phyloP scores from a whole-genome alignment of 257 asterid species.

The Solanum ahanhuiri region DNA sequence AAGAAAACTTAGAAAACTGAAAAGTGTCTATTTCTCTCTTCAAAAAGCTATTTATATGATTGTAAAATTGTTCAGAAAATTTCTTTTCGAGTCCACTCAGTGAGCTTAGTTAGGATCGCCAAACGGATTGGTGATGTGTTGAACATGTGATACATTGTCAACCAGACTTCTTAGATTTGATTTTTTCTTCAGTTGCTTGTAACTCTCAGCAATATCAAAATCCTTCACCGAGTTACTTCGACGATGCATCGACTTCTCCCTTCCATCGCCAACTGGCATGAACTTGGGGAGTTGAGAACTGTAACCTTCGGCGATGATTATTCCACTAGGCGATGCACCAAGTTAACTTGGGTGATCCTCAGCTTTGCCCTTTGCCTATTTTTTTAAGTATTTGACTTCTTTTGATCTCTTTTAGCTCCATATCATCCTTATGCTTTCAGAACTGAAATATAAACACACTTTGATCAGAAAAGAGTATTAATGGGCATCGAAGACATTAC shows the following conservation, averaged over 20 bases:
- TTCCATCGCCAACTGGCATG: background rate
- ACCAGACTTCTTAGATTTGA: background rate
- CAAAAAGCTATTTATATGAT: too few species aligned
- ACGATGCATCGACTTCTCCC: background rate
- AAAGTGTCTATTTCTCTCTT: background rate
- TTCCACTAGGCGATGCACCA: too few species aligned
- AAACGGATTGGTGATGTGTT: background rate
- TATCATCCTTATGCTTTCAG: too few species aligned
- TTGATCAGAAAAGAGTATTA: too few species aligned
- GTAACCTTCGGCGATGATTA: too few species aligned
- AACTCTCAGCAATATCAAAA: background rate
- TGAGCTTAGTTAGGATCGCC: background rate
- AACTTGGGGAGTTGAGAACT: background rate
- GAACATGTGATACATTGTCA: background rate
- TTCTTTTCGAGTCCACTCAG: background rate
- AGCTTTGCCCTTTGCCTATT: background rate
- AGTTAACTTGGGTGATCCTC: background rate
- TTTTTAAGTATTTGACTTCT: too few species aligned
- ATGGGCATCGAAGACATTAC: too few species aligned
- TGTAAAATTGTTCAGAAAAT: too few species aligned
- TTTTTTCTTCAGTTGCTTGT: background rate
- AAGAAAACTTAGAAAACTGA: too few species aligned
- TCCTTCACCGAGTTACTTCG: background rate
- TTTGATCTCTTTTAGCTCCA: too few species aligned
- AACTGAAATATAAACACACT: too few species aligned